Evolutionary conservation across 495 filamentous ascomycete genomes (phyloP), one percentile per base, ranked within the genome.

Genomic region (Neurospora sp.): DNA sequence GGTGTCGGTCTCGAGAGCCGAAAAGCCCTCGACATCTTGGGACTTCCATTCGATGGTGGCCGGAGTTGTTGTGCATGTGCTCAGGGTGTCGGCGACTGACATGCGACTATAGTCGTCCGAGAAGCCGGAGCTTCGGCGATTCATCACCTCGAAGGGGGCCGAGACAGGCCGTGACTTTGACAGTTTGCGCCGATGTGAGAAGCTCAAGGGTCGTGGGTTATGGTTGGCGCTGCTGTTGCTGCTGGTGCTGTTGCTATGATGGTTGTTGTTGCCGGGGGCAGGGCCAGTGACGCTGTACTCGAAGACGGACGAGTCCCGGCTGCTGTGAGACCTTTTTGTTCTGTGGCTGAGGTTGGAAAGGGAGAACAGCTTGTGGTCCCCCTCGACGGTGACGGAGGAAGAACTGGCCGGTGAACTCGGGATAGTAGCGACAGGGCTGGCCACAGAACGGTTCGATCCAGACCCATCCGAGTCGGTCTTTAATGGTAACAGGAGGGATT

Each of bases 1-100:
- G 38, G 90, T 89, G 41, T 92, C 92, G 2, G 91, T 91, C 81
- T 97, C 93, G 35, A 96, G 87, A 75, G 93, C 90, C 4, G 93
- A 93, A 81, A 91, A 88, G 20, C 79, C 79, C 54, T 81, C 76
- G 40, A 82, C 77, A 38, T 73, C 77, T 73, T 92, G 88, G 31
- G 75, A 73, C 39, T 66, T 69, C 81, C 81, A 82, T 59, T 81
- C 78, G 62, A 80, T 72, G 3, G 73, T 72, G 14, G 75, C 73
- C 37, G 75, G 71, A 1, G 70, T 41, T 2, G 73, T 59, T 10
- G 39, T 54, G 39, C 62, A 48, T 11, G 72, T 37, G 71, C 77
- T 79, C 37, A 75, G 27, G 31, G 72, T 76, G 66, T 81, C 76
- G 69, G 74, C 7, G 70, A 77, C 39, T 23, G 79, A 82, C 14